Evolutionary conservation across 192 early-diverging fungal species (phyloP), one percentile per base, ranked within the genome.

Genomic region (Geosiphon pyriformis): DNA sequence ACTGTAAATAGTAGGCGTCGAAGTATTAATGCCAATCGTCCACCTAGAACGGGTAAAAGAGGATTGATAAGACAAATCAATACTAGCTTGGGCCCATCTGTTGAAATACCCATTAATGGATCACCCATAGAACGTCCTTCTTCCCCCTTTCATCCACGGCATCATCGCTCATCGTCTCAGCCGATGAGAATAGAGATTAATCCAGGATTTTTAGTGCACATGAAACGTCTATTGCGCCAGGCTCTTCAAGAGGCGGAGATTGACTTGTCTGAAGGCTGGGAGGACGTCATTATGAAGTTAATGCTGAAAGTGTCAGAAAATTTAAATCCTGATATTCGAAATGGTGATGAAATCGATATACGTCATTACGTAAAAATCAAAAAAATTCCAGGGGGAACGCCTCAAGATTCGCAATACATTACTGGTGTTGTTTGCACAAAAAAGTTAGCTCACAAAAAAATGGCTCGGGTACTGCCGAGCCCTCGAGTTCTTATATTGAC

Each of bases 361-460:
- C 80, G 90, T 11, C 85, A 92, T 31, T 94, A 94, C 53, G 90
- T 98, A 50, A 96, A 95, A 62, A 90, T 97, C 71, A 98, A 98
- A 72, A 91, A 90, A 67, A 91, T 99, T 22, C 90, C 96, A 0
- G 96, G 95, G 8, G 94, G 92, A 8, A 26, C 69, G 26, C 90
- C 93, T 0, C 48, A 67, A 26, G 92, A 95, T 71, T 89, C 87
- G 47, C 81, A 89, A 49, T 98, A 91, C 74, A 83, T 99, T 35
- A 79, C 85, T 27, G 96, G 95, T 12, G 84, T 95, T 18, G 94
- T 96, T n/a, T 95, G 89, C 59, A 85, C 90, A n/a, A 98, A 95
- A 71, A 89, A 89, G 67, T 79, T 94, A 23, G 90, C 91, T 0
- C 94, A 99, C 76, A 93, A 94, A 62, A 79, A 82, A 65, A 98